Conservation (phyloP, 2,329 filamentous ascomycete genomes). For the Keithomyces neogunnii region DNA sequence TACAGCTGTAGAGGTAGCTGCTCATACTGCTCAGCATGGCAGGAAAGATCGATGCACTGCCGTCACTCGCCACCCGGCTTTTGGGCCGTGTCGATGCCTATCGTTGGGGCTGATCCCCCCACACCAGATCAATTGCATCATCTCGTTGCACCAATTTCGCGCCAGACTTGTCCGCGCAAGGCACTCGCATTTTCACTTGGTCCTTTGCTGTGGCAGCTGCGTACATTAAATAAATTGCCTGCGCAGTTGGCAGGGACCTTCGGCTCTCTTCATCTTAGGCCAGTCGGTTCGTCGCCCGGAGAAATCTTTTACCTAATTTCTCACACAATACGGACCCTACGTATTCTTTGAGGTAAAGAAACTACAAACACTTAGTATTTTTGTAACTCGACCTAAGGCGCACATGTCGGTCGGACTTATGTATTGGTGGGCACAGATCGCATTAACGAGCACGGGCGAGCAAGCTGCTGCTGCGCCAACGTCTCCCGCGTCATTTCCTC, state of each 20-base stretch:
- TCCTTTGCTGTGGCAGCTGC: conserved; percentile 3
- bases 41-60: no score
- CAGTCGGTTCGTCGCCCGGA: conserved; percentile 3
- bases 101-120: no score
- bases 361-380: not conserved
- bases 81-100: no score
- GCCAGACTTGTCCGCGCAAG: no score
- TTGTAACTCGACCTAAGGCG: not conserved
- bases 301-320: conserved; percentile 2
- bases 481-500: not conserved
- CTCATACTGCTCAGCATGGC: no score
- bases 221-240: conserved; percentile 4
- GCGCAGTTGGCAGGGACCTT: not conserved
- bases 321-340: not conserved
- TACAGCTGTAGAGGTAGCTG: no score
- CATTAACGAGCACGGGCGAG: conserved; percentile 5
- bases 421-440: conserved; percentile 5
- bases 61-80: no score
- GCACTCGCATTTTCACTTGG: not conserved
- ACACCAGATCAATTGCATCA: no score
- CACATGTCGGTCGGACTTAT: not conserved
- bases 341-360: not conserved
- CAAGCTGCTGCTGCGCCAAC: not conserved
- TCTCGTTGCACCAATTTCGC: no score
- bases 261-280: not conserved